Base-by-base conservation (phyloP, 257 asterid genomes). In the Apocynum venetum region DNA sequence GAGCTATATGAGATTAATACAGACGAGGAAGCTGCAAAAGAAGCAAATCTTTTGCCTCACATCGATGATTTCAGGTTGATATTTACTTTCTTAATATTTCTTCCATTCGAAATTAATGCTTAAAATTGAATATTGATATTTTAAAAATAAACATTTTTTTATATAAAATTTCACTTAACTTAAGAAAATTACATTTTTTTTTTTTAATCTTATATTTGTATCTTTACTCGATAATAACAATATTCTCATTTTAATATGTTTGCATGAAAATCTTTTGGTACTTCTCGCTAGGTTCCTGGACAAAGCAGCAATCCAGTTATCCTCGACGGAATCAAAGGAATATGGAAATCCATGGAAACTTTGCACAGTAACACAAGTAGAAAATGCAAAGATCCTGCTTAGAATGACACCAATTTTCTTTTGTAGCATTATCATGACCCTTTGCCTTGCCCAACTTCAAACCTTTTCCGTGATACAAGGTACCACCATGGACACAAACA, bases 311-410 rank as follows among this genome's bases (percentile, higher is more conserved):
- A 80, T 91, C 25, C 71, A 76, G 17, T 77, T 83, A 81, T 53
- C 90, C 14, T 38, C 84, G 75, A 25, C 64, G 40, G 74, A 72
- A 35, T 36, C 82, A 0, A 75, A 49, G 35, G 78, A 47, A 25
- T 25, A 25, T 15, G 82, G 77, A 79, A 85, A 76, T 77, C 89
- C 90, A 40, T 89, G 95, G 95, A 86, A 82, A 59, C 89, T 86
- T 76, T 92, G 96, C 82, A 85, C 86, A n/a, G 91, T 91, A 3
- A 92, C 97, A 41, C 96, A 92, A 85, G 97, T 92, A 0, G 97
- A 92, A 72, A 92, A 92, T 70, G 93, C 90, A 20, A 92, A 92
- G 79, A 87, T 92, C 84, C 11, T 92, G 11, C 80, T 91, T 8
- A 82, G 84, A 76, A 79, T 92, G 88, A 68, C 86, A 4, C 97